Evolutionary conservation across 2,329 filamentous ascomycete species (phyloP).

Genomic region (Ophiosphaerella korrae): DNA sequence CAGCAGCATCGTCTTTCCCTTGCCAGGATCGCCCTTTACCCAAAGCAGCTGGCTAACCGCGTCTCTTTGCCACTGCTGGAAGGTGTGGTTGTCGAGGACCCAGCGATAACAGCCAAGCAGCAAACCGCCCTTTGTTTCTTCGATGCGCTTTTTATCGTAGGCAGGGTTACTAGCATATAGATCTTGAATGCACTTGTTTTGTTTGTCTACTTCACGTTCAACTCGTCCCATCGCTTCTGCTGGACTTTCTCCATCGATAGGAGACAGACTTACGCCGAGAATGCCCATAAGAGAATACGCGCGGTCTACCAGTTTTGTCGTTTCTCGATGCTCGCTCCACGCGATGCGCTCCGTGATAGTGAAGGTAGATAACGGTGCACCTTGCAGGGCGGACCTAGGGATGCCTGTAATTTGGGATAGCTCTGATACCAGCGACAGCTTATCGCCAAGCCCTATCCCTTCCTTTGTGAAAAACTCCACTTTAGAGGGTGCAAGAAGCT

Average conservation of each 20-base stretch:
- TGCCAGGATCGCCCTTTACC: no score
- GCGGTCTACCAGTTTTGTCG: constrained; percentile 16
- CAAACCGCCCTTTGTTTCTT: no score
- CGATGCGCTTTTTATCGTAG: no score
- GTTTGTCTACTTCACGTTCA: no score
- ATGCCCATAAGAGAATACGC: constrained; percentile 12
- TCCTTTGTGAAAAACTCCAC: constrained; percentile 10
- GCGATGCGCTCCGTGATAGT: constrained; percentile 14
- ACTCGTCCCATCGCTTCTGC: background rate
- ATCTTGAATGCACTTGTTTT: no score
- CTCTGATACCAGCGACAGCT: background rate
- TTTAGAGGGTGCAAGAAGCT: constrained; percentile 8
- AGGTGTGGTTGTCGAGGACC: no score
- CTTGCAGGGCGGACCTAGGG: background rate
- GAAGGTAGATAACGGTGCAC: constrained; percentile 2
- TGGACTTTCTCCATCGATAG: constrained; percentile 10
- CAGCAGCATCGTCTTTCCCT: no score
- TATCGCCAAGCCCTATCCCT: constrained; percentile 4
- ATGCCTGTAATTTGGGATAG: constrained; percentile 10
- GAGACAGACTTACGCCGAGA: constrained; percentile 10
- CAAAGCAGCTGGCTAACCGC: no score
- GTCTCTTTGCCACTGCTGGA: no score
- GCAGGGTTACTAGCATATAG: no score
- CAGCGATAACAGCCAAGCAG: no score
- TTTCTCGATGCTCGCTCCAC: constrained; percentile 21